phyloP scores from a whole-genome alignment of 176 grass and related monocot species.

The Rhynchospora breviuscula region DNA sequence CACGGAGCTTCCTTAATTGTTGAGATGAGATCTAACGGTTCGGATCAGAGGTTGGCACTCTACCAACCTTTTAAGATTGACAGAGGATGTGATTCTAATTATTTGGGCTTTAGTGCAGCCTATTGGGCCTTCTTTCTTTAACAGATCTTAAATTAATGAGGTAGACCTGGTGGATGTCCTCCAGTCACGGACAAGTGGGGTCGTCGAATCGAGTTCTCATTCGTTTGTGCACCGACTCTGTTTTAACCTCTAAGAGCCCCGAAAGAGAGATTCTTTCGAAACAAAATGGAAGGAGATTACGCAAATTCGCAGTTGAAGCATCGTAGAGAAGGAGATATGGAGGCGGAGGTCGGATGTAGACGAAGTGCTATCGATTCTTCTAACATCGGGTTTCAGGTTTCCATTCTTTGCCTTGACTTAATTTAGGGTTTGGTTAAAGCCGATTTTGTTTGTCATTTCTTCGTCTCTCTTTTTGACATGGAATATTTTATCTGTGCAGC shows the following conservation, averaged over 20 bases:
- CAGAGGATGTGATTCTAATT: too few species aligned
- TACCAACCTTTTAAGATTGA: too few species aligned
- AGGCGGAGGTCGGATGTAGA: not conserved
- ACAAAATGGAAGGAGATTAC: not conserved
- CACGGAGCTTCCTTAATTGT: too few species aligned
- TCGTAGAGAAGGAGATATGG: not conserved
- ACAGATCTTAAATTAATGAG: not conserved
- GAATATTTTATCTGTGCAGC: slow-evolving; percentile 29
- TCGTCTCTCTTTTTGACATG: not conserved
- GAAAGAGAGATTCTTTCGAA: not conserved
- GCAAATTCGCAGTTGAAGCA: not conserved
- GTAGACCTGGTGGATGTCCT: not conserved
- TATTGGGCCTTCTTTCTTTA: not conserved
- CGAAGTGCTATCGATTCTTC: slow-evolving; percentile 63
- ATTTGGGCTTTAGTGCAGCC: not conserved
- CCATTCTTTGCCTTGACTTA: not conserved
- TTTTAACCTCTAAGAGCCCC: not conserved
- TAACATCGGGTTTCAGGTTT: slow-evolving; percentile 84
- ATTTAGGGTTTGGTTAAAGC: slow-evolving; percentile 40
- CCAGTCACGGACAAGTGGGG: not conserved
- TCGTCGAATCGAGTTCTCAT: not conserved
- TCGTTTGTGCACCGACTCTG: too few species aligned
- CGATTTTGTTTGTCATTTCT: not conserved
- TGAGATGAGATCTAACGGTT: too few species aligned
- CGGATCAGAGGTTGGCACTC: too few species aligned